Base-by-base conservation (phyloP, 352 stramenopile genomes). In the Phytopythium cucurbitacearum region DNA sequence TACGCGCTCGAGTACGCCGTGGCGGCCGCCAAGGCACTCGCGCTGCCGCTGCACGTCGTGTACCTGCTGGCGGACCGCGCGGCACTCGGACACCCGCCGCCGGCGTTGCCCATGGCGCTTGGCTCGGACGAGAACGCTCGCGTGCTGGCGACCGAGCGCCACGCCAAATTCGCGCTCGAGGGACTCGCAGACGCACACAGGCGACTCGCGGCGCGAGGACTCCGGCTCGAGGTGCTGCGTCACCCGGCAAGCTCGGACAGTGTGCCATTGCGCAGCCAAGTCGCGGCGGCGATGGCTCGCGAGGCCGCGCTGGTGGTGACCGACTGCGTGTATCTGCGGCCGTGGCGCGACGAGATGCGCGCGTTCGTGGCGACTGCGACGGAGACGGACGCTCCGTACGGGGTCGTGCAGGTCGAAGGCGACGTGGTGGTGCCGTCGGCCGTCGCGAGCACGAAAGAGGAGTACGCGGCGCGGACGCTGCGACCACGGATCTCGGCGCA, bases 401-500 rank as follows among this genome's bases (percentile, higher is more conserved):
- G 74, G 0, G 51, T 99, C 48, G 85, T 96, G 57, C 88, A 98
- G 56, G 89, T 99, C 15, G 97, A 99, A 71, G 91, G 96, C 2
- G 96, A 99, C 60, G 98, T 99, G 35, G 86, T 99, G 28, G 95
- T 99, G 39, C 97, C 97, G 13, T 86, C 89, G 12, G 98, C 95
- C 70, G 72, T 84, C 34, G 94, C 87, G 7, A 93, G 75, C 11
- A 57, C 79, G 46, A 99, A 99, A 71, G 81, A 97, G 65, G 96
- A 99, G 80, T 97, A 98, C 49, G 95, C 96, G 32, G 97, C 97
- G 10, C 80, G 97, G n/a, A 99, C 97, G n/a, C 94, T 99, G 51
- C 91, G 97, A 53, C 84, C 89, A 3, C 98, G 97, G 71, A 98
- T 99, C 65, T 84, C 96, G 38, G 91, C 89, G 21, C 76, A 97